Conservation (phyloP, 305 asterid genomes). For the Withania somnifera region DNA sequence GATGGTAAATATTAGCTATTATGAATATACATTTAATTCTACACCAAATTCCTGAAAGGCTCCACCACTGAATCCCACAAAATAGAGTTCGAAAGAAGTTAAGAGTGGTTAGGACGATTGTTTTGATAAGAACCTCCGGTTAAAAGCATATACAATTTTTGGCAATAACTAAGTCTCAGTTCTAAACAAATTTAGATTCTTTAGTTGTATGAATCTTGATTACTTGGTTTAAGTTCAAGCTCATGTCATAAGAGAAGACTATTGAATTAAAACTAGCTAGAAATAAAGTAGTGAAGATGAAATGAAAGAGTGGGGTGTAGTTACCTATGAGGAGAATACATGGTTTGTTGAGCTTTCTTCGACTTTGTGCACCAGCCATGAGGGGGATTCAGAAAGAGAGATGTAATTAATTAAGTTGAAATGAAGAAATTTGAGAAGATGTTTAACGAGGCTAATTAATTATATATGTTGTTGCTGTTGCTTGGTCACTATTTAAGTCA, state of each 20-base stretch:
- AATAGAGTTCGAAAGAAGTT: no score
- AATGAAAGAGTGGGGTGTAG: neutral
- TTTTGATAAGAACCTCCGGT: no score
- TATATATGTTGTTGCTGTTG: neutral
- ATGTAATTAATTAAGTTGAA: neutral
- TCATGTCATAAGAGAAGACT: neutral
- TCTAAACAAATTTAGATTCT: neutral
- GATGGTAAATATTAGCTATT: no score
- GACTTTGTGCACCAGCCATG: conserved; percentile 17
- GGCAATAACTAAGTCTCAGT: neutral
- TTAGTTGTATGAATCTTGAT: no score
- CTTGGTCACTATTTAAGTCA: neutral
- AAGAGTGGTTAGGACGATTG: no score
- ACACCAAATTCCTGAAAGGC: no score
- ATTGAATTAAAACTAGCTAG: neutral
- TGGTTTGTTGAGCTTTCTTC: conserved; percentile 48
- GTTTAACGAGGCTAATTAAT: neutral
- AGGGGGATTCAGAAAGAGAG: neutral
- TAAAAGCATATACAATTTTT: no score
- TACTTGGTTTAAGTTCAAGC: neutral
- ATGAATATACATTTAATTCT: no score
- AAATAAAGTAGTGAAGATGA: neutral
- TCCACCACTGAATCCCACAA: no score
- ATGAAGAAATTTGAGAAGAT: neutral
- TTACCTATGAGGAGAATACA: conserved; percentile 77